phyloP scores from a whole-genome alignment of 228 moss, liverwort and hornwort genomes.

The Sphagnum fallax region DNA sequence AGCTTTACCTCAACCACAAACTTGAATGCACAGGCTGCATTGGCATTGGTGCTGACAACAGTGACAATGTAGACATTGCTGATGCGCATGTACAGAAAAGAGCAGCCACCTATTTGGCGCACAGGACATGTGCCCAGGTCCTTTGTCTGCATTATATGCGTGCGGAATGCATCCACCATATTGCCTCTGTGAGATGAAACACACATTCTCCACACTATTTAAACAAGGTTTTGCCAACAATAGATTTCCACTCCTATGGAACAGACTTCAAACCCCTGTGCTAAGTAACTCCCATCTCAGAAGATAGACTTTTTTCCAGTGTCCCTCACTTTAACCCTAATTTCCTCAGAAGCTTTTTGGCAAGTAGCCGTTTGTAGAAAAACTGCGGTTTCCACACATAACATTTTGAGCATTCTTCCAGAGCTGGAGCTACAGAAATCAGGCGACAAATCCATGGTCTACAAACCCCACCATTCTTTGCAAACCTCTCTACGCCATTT shows the following conservation, averaged over 20 bases:
- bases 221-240: neutral
- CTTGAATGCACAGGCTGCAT: constrained; percentile 98
- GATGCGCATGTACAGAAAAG: constrained; percentile 97
- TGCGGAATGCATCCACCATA: constrained; percentile 98
- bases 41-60: constrained; percentile 96
- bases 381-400: no score
- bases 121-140: constrained; percentile 97
- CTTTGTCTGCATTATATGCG: constrained; percentile 98
- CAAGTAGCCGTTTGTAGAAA: neutral
- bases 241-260: no score
- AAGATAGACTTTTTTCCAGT: neutral
- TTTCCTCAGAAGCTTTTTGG: neutral
- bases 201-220: constrained; percentile 5
- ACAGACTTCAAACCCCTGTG: no score
- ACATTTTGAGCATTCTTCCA: no score
- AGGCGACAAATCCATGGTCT: no score
- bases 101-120: constrained; percentile 95
- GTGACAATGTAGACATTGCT: constrained; percentile 99
- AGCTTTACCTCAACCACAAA: constrained; percentile 82
- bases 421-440: no score
- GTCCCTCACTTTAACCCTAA: no score
- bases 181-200: constrained; percentile 54
- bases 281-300: no score
- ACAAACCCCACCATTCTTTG: no score
- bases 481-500: no score